These are phyloP conservation scores for Hericium alpestre DNA, from an alignment of 768 basidiomycete species.

Conservation along the genomic window DNA sequence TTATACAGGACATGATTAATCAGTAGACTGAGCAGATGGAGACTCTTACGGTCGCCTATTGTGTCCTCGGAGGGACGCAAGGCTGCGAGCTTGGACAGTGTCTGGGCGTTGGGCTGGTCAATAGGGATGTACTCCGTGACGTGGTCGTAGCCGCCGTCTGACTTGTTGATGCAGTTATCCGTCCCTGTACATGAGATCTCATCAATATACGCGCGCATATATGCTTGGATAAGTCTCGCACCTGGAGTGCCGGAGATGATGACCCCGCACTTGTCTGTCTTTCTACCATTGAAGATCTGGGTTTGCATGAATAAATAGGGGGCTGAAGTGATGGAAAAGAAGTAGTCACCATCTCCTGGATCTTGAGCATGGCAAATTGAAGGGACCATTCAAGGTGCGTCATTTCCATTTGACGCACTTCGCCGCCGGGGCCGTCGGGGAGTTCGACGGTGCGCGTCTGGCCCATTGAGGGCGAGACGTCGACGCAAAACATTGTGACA, in stretches of 20 bases:
- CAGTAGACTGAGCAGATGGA: not conserved
- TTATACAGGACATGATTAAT: not conserved
- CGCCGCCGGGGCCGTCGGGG: slow-evolving; percentile 40
- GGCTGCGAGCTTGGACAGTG: slow-evolving; percentile 54
- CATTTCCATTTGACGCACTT: slow-evolving; percentile 43
- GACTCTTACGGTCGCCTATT: slow-evolving; percentile 54
- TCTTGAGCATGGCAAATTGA: slow-evolving; percentile 81
- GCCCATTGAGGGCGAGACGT: slow-evolving; percentile 82
- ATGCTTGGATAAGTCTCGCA: slow-evolving; percentile 18
- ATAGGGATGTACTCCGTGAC: slow-evolving; percentile 64
- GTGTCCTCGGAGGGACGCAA: slow-evolving; percentile 41
- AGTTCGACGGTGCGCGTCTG: slow-evolving; percentile 46
- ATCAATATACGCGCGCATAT: not conserved
- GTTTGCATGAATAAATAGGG: not conserved
- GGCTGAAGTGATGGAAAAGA: too few species aligned
- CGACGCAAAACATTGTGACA: slow-evolving; percentile 82
- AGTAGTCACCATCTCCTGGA: slow-evolving; percentile 75
- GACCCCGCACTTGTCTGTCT: slow-evolving; percentile 91
- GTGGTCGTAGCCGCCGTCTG: slow-evolving; percentile 62
- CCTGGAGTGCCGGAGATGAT: slow-evolving; percentile 80
- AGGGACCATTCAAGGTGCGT: slow-evolving; percentile 75
- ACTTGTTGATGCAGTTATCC: slow-evolving; percentile 49
- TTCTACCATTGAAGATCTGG: slow-evolving; percentile 83
- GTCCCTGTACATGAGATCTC: slow-evolving; percentile 35
- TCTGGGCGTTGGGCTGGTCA: slow-evolving; percentile 50